These are phyloP conservation scores for Hymenoscyphus linearis DNA, from an alignment of 2,329 filamentous ascomycete genomes.

Conservation along the genomic window DNA sequence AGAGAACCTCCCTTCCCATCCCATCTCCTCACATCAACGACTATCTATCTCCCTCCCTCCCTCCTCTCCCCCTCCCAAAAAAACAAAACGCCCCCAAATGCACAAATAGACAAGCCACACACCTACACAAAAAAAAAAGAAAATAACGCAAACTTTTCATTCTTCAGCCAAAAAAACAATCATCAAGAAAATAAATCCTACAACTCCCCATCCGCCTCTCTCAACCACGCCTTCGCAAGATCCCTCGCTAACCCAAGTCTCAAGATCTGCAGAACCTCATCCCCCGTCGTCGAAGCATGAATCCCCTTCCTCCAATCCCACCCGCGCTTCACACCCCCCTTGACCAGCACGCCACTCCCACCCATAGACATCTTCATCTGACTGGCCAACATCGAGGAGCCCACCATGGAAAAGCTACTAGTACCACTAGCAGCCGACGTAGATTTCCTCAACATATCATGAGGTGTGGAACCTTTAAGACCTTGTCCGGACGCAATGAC, in stretches of 20 bases:
- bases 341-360: conserved; percentile 45
- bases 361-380: conserved; percentile 56
- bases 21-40: no score
- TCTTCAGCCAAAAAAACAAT: background rate
- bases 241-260: conserved; percentile 71
- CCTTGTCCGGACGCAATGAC: conserved; percentile 67
- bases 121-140: no score
- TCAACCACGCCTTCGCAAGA: conserved; percentile 63
- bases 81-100: background rate
- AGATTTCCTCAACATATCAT: conserved; percentile 62
- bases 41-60: background rate
- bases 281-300: conserved; percentile 51
- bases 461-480: conserved; percentile 55
- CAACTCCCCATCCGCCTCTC: conserved; percentile 49
- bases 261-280: conserved; percentile 67
- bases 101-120: no score
- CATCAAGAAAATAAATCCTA: conserved; percentile 17
- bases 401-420: conserved; percentile 59
- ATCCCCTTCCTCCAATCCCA: conserved; percentile 69
- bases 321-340: conserved; percentile 49
- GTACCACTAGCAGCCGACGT: conserved; percentile 49
- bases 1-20: no score
- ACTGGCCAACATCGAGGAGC: conserved; percentile 64
- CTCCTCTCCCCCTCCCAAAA: no score
- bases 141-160: no score